phyloP scores from a whole-genome alignment of 2,329 filamentous ascomycete genomes.

The Penicillium nordicum region DNA sequence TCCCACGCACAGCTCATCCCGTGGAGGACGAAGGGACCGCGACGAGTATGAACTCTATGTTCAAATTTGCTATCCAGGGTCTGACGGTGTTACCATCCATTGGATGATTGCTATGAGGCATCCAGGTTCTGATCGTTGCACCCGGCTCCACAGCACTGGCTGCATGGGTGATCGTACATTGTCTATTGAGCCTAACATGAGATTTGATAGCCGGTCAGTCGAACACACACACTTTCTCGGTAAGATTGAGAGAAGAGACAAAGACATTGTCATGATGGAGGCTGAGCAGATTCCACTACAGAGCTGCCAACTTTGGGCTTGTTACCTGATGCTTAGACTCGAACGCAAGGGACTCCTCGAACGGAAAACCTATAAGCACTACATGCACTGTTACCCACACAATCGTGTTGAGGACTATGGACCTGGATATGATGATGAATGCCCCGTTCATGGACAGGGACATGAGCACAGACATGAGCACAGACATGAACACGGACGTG shows the following conservation, averaged over 20 bases:
- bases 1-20: not conserved
- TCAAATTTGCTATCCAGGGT: not conserved
- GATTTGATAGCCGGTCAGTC: not conserved
- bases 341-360: not conserved
- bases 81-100: not conserved
- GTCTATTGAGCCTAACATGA: not conserved
- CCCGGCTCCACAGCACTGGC: not conserved
- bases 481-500: no score
- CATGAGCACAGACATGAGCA: no score
- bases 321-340: constrained; percentile 1
- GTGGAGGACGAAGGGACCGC: not conserved
- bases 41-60: not conserved
- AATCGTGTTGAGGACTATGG: not conserved
- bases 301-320: not conserved
- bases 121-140: not conserved
- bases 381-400: not conserved
- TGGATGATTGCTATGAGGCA: not conserved
- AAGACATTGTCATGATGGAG: not conserved
- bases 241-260: not conserved
- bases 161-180: not conserved
- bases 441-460: not conserved
- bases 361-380: not conserved
- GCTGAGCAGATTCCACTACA: not conserved
- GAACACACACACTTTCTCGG: not conserved
- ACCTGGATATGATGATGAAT: not conserved